phyloP scores from a whole-genome alignment of 768 basidiomycete species.

The Erythrobasidium yunnanense region DNA sequence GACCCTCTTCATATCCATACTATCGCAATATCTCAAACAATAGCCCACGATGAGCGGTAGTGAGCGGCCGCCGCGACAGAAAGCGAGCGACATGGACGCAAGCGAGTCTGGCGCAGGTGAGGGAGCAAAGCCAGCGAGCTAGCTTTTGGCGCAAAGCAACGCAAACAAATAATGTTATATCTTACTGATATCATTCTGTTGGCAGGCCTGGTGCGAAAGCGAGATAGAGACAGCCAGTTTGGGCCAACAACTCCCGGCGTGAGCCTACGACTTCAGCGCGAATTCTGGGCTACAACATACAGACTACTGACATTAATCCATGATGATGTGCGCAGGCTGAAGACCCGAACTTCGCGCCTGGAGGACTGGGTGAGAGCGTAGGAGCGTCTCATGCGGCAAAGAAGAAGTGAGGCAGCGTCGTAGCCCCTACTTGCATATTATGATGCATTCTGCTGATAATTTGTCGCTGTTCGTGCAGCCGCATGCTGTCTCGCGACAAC shows the following conservation, averaged over 20 bases:
- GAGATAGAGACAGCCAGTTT: slow-evolving; percentile 20
- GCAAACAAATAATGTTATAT: too few species aligned
- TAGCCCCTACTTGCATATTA: neutral
- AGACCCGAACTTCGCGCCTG: neutral
- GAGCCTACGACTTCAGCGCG: neutral
- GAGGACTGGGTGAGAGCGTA: neutral
- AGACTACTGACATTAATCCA: too few species aligned
- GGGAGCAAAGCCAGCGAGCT: neutral
- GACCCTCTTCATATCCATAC: too few species aligned
- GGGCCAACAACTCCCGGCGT: slow-evolving; percentile 19
- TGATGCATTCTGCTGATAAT: neutral
- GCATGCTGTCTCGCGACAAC: slow-evolving; percentile 22
- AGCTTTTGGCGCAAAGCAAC: too few species aligned
- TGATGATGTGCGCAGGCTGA: neutral
- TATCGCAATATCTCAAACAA: neutral
- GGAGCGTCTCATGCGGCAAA: neutral
- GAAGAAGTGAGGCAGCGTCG: neutral
- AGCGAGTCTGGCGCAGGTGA: neutral
- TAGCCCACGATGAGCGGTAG: neutral
- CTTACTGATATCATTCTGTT: neutral
- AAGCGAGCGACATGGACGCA: neutral
- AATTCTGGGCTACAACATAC: too few species aligned
- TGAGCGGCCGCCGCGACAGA: neutral
- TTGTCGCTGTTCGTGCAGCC: slow-evolving; percentile 2
- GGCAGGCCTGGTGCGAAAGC: neutral